A percentile compares a stretch with the other conserved stretches of the same genome.
These are phyloP conservation scores for Aspergillus hancockii DNA, from an alignment of 495 filamentous ascomycete species.

Conservation along the genomic window DNA sequence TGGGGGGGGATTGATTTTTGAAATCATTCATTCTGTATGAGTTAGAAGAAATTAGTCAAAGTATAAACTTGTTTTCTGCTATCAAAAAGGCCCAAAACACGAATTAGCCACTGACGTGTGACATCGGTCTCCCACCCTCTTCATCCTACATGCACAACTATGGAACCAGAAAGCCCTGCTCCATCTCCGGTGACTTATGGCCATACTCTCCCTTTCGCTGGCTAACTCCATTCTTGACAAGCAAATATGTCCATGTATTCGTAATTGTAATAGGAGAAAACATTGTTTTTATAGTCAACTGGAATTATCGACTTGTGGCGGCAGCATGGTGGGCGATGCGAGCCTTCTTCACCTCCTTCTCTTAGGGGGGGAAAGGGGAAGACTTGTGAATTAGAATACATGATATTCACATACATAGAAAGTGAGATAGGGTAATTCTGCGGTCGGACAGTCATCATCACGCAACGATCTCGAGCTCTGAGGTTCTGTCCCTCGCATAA, in stretches of 20 bases:
- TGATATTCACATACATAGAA: neutral
- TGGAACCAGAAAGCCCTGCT: neutral
- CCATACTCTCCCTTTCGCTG: neutral
- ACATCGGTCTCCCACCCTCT: neutral
- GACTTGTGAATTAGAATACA: neutral
- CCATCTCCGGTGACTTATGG: neutral
- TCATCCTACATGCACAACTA: neutral
- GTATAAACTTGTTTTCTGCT: neutral
- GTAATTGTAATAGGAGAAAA: neutral
- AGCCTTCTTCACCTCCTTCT: too few relatives aligned
- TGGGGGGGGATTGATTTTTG: neutral
- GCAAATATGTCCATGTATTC: neutral
- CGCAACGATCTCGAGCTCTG: constrained; percentile 77
- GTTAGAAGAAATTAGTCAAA: neutral
- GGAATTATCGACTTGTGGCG: neutral
- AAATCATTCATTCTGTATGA: neutral
- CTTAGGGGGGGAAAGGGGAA: too few relatives aligned
- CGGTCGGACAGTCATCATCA: constrained; percentile 36
- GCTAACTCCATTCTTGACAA: too few relatives aligned
- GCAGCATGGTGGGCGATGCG: too few relatives aligned
- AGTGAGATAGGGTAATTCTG: neutral
- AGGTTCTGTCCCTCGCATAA: constrained; percentile 70
- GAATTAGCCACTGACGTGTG: neutral
- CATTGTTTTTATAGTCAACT: neutral
- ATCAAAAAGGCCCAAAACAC: neutral